Evolutionary conservation across 148 eudicot genomes (phyloP).

Genomic region (Camellia japonica): DNA sequence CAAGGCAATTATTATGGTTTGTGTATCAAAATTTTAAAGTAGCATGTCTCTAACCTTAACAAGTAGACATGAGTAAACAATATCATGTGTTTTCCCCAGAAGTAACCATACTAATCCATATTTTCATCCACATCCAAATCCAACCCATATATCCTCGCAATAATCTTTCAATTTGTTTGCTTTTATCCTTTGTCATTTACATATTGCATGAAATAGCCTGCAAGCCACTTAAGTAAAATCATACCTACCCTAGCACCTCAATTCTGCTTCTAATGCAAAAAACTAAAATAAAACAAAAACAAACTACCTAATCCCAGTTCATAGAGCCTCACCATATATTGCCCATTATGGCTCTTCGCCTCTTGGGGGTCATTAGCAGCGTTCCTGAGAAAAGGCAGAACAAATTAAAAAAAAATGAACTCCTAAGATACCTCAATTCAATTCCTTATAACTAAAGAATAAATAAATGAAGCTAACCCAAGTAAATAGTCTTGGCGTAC

Average conservation of each 20-base stretch:
- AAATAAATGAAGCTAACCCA: constrained; percentile 44
- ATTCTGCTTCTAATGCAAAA: neutral
- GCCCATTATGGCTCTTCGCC: constrained; percentile 93
- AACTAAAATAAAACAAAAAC: neutral
- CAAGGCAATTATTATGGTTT: neutral
- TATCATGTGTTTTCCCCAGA: neutral
- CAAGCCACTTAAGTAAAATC: neutral
- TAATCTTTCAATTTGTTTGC: neutral
- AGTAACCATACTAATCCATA: neutral
- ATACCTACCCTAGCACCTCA: neutral
- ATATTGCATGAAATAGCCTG: neutral
- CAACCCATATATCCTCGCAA: too few relatives aligned
- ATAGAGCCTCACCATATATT: constrained; percentile 64
- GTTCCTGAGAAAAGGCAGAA: constrained; percentile 56
- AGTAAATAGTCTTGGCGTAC: constrained; percentile 84
- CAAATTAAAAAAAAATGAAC: neutral
- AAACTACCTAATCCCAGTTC: neutral
- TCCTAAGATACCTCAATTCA: neutral
- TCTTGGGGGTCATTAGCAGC: constrained; percentile 85
- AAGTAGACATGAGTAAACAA: neutral
- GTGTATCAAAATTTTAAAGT: neutral
- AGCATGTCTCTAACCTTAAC: constrained; percentile 2
- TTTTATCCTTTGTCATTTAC: neutral
- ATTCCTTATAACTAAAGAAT: neutral
- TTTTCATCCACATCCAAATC: neutral